A percentile compares a stretch with the other conserved stretches of the same genome.
Evolutionary conservation across 2,329 filamentous ascomycete species (phyloP).

Genomic region (Rosellinia necatrix): DNA sequence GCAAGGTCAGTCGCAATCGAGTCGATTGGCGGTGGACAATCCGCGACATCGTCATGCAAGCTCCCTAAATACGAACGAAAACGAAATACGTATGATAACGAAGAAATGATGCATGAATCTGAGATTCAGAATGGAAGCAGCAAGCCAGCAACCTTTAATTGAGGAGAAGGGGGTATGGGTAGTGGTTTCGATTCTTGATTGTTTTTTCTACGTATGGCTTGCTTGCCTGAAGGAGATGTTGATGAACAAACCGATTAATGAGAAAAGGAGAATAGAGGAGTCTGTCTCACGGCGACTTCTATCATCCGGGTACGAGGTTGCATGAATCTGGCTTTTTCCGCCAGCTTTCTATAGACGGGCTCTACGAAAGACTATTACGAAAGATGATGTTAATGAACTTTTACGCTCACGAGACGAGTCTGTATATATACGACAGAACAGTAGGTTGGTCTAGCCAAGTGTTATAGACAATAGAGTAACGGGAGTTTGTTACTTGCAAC

Average conservation of each 20-base stretch:
- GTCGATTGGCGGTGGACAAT: conserved; percentile 80
- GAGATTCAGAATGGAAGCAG: conserved; percentile 7
- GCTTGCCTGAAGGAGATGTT: conserved; percentile 11
- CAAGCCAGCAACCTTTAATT: conserved; percentile 23
- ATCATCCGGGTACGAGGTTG: conserved; percentile 15
- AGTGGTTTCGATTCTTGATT: conserved; percentile 17
- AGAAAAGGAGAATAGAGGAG: conserved; percentile 9
- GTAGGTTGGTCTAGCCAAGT: conserved; percentile 16
- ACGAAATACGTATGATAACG: conserved; percentile 24
- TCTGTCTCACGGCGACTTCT: conserved; percentile 2
- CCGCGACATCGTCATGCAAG: conserved; percentile 58
- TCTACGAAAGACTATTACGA: conserved; percentile 19
- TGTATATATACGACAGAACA: conserved; percentile 22
- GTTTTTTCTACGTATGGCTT: conserved; percentile 17
- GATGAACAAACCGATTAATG: conserved; percentile 9
- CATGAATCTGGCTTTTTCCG: conserved; percentile 22
- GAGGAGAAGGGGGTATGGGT: background rate
- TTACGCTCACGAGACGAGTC: conserved; percentile 6
- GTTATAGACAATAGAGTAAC: conserved; percentile 13
- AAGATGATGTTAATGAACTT: conserved; percentile 19
- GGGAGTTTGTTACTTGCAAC: conserved; percentile 12
- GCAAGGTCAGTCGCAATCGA: conserved; percentile 58
- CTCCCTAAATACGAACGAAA: conserved; percentile 8
- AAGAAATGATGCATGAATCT: conserved; percentile 23
- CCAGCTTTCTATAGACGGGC: conserved; percentile 25